phyloP scores from a whole-genome alignment of 441 rosid genomes.

The Rhodomyrtus psidioides region DNA sequence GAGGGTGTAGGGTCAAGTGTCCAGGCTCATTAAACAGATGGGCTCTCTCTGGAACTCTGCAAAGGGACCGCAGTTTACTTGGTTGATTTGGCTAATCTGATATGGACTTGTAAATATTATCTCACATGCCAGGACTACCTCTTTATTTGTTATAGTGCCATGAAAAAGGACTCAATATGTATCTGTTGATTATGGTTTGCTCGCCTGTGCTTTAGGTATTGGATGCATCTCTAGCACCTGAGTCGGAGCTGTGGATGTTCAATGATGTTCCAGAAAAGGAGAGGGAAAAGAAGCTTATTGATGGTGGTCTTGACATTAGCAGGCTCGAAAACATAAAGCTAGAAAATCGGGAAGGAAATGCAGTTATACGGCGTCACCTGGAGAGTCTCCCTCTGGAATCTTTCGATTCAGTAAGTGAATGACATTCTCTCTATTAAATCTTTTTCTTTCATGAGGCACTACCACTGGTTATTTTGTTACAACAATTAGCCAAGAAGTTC shows the following conservation, averaged over 20 bases:
- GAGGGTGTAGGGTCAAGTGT: background rate
- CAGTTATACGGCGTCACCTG: constrained; percentile 67
- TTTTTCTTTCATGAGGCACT: background rate
- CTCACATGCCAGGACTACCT: background rate
- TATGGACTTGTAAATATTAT: background rate
- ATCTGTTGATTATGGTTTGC: background rate
- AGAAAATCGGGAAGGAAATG: constrained; percentile 66
- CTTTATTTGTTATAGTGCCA: background rate
- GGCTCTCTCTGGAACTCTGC: background rate
- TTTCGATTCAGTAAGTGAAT: constrained; percentile 56
- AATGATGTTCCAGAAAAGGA: constrained; percentile 66
- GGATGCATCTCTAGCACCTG: constrained; percentile 62
- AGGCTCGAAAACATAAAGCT: constrained; percentile 53
- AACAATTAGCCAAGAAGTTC: background rate
- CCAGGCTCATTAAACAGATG: background rate
- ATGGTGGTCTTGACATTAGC: constrained; percentile 55
- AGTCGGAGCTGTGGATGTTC: constrained; percentile 85
- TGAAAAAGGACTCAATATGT: background rate
- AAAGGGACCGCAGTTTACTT: background rate
- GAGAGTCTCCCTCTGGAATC: constrained; percentile 74
- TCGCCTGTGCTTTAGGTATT: constrained; percentile 34
- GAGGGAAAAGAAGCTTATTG: constrained; percentile 60
- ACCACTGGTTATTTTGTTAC: background rate
- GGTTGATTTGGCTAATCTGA: background rate
- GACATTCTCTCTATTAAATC: background rate